Conservation (phyloP, 176 grass and related monocot genomes). For the Oryza brachyantha region DNA sequence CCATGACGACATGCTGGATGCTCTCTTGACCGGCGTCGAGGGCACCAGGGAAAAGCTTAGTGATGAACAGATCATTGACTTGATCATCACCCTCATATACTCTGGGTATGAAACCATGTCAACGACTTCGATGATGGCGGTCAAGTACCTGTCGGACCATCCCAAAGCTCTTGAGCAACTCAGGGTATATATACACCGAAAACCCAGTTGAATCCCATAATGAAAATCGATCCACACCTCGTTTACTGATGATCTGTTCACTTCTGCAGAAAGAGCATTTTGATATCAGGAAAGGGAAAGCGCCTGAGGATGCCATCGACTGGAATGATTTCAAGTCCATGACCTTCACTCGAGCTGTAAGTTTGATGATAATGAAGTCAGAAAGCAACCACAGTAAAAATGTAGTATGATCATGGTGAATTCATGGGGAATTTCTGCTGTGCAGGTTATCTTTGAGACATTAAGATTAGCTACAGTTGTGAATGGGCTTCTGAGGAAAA, state of each 20-base stretch:
- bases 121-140: conserved; percentile 93
- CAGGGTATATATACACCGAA: conserved; percentile 45
- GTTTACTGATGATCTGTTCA: conserved; percentile 17
- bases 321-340: conserved; percentile 89
- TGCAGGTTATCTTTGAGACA: conserved; percentile 84
- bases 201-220: neutral
- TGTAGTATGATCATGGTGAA: neutral
- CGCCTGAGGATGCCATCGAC: conserved; percentile 43
- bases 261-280: conserved; percentile 73
- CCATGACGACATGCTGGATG: conserved; percentile 74
- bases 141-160: conserved; percentile 86
- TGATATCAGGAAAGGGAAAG: conserved; percentile 60
- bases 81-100: conserved; percentile 90
- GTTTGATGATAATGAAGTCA: conserved; percentile 16
- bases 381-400: neutral
- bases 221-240: neutral
- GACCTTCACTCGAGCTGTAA: conserved; percentile 89
- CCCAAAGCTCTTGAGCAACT: conserved; percentile 73
- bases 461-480: conserved; percentile 92
- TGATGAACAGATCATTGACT: conserved; percentile 87
- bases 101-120: conserved; percentile 97
- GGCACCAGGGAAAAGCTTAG: conserved; percentile 57
- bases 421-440: neutral
- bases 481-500: conserved; percentile 92
- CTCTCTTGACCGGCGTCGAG: conserved; percentile 47